These are phyloP conservation scores for Oryza nivara DNA, from an alignment of 176 grass and related monocot genomes.

Conservation along the genomic window DNA sequence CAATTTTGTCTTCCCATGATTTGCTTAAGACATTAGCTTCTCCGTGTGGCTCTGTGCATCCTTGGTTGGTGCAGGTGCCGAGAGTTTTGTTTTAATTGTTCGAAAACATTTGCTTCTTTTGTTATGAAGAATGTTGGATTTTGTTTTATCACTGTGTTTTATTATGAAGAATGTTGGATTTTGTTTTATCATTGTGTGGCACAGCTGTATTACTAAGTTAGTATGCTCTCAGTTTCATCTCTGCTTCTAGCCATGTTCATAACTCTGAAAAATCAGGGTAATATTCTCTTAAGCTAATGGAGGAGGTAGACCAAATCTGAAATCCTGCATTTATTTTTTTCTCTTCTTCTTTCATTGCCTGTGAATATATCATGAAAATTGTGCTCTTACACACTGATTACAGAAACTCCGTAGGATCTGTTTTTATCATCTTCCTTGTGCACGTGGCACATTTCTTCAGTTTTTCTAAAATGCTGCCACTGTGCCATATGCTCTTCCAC, in stretches of 20 bases:
- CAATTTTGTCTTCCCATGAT: no score
- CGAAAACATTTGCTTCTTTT: background rate
- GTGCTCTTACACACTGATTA: no score
- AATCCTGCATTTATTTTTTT: background rate
- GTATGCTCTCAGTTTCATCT: background rate
- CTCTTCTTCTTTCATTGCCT: no score
- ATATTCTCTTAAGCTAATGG: background rate
- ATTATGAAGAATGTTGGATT: background rate
- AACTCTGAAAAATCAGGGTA: background rate
- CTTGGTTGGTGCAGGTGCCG: no score
- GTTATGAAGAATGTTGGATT: background rate
- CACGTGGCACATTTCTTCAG: background rate
- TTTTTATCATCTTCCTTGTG: background rate
- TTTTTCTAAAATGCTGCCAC: background rate
- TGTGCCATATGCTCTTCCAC: background rate
- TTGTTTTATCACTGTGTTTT: background rate
- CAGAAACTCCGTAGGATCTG: background rate
- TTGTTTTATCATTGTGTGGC: background rate
- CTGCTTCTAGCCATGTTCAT: background rate
- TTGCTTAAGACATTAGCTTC: background rate
- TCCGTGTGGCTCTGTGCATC: no score
- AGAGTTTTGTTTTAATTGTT: background rate
- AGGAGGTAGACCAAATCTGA: background rate
- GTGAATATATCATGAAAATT: no score
- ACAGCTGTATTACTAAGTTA: background rate